Evolutionary conservation across 495 filamentous ascomycete genomes (phyloP), one percentile per base, ranked within the genome.

Genomic region (Mytilinidion resinicola): DNA sequence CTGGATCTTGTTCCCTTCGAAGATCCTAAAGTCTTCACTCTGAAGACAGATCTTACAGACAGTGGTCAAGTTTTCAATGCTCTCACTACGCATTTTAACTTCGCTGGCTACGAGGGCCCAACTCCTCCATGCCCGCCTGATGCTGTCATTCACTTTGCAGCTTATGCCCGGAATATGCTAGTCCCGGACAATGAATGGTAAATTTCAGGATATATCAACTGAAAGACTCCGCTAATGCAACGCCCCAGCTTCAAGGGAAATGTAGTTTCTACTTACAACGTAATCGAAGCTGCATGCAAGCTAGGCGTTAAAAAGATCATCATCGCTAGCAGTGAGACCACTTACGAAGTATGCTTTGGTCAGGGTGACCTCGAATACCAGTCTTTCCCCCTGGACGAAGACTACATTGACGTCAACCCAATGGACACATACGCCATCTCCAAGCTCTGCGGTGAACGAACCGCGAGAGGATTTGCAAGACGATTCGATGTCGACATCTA

Each of bases 131-230:
- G 59, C 4, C 67, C 78, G 12, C 80, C 81, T 0, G 81, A 83
- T 65, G 82, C 77, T 0, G 77, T 86, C 10, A 82, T 85, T 48
- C 82, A 86, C 62, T 78, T 85, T 20, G 82, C 80, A 6, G 80
- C 80, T 4, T 80, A 80, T 62, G 75, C 83, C 0, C 74, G 82
- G 41, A 83, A 83, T 65, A 78, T 84, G 78, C 71, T 83, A 5
- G 79, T 81, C 5, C 82, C 82, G 0, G 83, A 86, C 64, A 78
- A 76, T 33, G 81, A 85, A 64, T 76, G 73, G 25, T 30, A 30
- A 30, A 6, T 6, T 30, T 30, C 3, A 30, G 6, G 6, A 30
- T 30, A 2, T 6, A 2, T 6, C 6, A 30, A 2, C 25, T 30
- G 6, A 6, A 30, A 6, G 6, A 30, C 2, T 30, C 6, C 6